Percentiles rank a stretch among this genome's conserved stretches.
These are phyloP conservation scores for Magnaporthiopsis rhizophila DNA, from an alignment of 2,329 filamentous ascomycete species.

Conservation along the genomic window DNA sequence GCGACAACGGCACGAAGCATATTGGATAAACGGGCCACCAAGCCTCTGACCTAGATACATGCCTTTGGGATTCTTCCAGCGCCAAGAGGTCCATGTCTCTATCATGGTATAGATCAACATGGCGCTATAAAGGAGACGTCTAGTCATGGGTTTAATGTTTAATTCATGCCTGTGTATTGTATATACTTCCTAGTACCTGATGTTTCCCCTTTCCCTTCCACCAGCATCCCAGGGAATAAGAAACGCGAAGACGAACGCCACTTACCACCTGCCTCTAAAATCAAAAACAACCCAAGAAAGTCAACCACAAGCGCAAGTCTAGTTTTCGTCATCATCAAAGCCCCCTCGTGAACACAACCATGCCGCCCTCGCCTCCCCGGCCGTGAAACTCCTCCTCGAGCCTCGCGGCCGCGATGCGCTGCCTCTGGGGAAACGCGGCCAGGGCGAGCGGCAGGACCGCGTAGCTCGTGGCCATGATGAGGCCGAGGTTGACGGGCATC, in stretches of 20 bases:
- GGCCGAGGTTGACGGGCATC: slow-evolving; percentile 72
- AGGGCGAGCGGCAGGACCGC: slow-evolving; percentile 84
- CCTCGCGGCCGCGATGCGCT: slow-evolving; percentile 65
- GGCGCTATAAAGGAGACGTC: background rate
- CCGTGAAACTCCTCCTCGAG: slow-evolving; percentile 84
- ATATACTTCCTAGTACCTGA: background rate
- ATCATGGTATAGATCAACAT: background rate
- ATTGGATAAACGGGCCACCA: background rate
- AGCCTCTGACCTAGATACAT: background rate
- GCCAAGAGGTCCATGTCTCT: background rate
- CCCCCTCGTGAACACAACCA: slow-evolving; percentile 95
- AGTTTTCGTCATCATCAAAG: slow-evolving; percentile 66
- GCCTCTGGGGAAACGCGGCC: slow-evolving; percentile 85
- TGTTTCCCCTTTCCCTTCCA: background rate
- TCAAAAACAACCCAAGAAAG: background rate
- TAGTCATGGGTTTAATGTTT: background rate
- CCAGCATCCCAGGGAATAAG: background rate
- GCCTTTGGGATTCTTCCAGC: background rate
- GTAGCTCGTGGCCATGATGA: slow-evolving; percentile 82
- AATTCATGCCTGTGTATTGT: background rate
- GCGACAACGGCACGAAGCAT: background rate
- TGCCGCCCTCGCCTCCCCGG: slow-evolving; percentile 66
- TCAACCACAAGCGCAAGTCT: background rate
- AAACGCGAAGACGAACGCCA: background rate
- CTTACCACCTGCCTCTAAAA: background rate